Conservation (phyloP, 306 rosid genomes). For the Phaseolus lunatus region DNA sequence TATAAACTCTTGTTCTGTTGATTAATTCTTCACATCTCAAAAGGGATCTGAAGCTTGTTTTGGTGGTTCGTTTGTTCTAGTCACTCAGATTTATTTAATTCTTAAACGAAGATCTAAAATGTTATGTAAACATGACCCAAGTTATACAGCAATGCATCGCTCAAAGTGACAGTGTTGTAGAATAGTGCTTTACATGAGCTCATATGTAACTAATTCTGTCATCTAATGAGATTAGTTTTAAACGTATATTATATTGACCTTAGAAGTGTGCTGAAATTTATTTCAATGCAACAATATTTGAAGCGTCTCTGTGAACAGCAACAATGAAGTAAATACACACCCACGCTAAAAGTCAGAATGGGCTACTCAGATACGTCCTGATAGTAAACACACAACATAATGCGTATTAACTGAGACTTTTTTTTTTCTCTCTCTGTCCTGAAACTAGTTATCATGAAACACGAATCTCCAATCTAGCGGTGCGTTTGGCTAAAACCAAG, state of each 20-base stretch:
- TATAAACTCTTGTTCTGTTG: constrained; percentile 1
- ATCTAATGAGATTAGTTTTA: background rate
- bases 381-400: background rate
- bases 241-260: background rate
- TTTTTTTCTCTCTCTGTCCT: background rate
- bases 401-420: background rate
- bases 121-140: background rate
- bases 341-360: background rate
- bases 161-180: background rate
- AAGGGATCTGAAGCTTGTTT: background rate
- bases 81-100: background rate
- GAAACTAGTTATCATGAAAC: background rate
- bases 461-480: background rate
- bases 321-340: background rate
- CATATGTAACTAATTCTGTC: background rate
- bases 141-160: background rate
- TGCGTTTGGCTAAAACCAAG: background rate
- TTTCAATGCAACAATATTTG: background rate
- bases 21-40: background rate
- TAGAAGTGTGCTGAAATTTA: constrained; percentile 1
- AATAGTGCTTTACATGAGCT: background rate
- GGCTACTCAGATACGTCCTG: background rate
- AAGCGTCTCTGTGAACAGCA: background rate
- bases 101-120: background rate
- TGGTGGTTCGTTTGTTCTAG: background rate